Conservation (phyloP, 2,329 filamentous ascomycete species). For the Pseudocercospora macadamiae region DNA sequence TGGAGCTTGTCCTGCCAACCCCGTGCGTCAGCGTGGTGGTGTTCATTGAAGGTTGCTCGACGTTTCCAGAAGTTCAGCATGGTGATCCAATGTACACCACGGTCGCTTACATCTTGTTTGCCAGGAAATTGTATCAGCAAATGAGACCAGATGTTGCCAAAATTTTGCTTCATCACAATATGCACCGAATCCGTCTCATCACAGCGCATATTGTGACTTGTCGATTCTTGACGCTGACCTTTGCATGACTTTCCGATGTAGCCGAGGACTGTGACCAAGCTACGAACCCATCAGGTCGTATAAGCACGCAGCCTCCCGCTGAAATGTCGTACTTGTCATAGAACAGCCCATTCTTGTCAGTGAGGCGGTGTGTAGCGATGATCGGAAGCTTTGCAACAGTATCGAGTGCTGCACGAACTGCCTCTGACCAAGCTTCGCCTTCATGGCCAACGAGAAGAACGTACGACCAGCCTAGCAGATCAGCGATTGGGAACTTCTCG, state of each 20-base stretch:
- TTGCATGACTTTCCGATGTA: background rate
- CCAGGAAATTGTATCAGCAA: too few relatives aligned
- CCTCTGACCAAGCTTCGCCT: slow-evolving; percentile 52
- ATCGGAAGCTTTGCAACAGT: background rate
- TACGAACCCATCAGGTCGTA: slow-evolving; percentile 62
- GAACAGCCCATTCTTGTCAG: slow-evolving; percentile 45
- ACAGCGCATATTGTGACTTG: background rate
- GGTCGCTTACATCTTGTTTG: too few relatives aligned
- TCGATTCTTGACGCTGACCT: background rate
- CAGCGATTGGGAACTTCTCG: slow-evolving; percentile 37
- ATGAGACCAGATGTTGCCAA: too few relatives aligned
- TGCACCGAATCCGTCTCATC: background rate
- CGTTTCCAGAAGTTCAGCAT: too few relatives aligned
- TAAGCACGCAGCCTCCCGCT: slow-evolving; percentile 61
- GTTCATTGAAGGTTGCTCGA: too few relatives aligned
- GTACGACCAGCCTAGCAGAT: slow-evolving; percentile 44
- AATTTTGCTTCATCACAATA: background rate
- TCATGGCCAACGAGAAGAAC: slow-evolving; percentile 52
- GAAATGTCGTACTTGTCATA: slow-evolving; percentile 56
- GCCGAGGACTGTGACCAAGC: slow-evolving; percentile 48
- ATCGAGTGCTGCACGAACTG: slow-evolving; percentile 39
- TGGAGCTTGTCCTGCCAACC: too few relatives aligned
- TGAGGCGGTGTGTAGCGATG: slow-evolving; percentile 32
- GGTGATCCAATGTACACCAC: too few relatives aligned
- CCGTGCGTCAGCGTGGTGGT: too few relatives aligned